Evolutionary conservation across 306 rosid genomes (phyloP).

Genomic region (Vigna trinervia): DNA sequence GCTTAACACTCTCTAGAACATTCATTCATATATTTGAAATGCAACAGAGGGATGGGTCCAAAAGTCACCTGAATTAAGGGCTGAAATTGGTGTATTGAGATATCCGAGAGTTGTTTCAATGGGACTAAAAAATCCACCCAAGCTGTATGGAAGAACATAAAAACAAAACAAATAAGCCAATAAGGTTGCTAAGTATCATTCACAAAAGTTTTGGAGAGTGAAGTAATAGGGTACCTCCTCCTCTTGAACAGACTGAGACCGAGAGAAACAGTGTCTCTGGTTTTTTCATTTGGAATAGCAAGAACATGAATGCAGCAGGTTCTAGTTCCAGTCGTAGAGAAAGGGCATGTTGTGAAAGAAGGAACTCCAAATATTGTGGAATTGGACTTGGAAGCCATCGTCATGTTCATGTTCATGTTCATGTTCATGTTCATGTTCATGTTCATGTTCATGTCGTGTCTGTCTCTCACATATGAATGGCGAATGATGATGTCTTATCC

Average conservation of each 20-base stretch:
- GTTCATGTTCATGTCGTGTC: not conserved
- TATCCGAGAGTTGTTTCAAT: constrained; percentile 28
- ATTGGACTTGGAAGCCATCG: constrained; percentile 16
- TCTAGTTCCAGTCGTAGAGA: not conserved
- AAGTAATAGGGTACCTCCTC: constrained; percentile 16
- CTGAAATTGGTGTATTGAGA: constrained; percentile 36
- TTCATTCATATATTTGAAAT: constrained; percentile 14
- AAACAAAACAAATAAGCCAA: not conserved
- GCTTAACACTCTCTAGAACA: not conserved
- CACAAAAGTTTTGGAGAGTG: not conserved
- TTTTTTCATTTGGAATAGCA: constrained; percentile 36
- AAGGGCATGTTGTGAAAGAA: constrained; percentile 32
- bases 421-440: not conserved
- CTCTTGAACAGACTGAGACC: not conserved
- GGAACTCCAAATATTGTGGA: constrained; percentile 35
- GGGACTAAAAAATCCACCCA: constrained; percentile 2
- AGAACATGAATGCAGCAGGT: constrained; percentile 16
- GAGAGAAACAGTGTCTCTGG: constrained; percentile 18
- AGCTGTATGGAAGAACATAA: constrained; percentile 34
- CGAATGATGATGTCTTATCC: constrained; percentile 35
- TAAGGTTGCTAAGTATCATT: not conserved
- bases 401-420: constrained; percentile 21
- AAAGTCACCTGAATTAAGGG: constrained; percentile 48
- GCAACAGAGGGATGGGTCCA: not conserved
- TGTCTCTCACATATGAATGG: not conserved